These are phyloP conservation scores for Mycosphaerella sp. DNA, from an alignment of 2,329 filamentous ascomycete species.

Conservation along the genomic window DNA sequence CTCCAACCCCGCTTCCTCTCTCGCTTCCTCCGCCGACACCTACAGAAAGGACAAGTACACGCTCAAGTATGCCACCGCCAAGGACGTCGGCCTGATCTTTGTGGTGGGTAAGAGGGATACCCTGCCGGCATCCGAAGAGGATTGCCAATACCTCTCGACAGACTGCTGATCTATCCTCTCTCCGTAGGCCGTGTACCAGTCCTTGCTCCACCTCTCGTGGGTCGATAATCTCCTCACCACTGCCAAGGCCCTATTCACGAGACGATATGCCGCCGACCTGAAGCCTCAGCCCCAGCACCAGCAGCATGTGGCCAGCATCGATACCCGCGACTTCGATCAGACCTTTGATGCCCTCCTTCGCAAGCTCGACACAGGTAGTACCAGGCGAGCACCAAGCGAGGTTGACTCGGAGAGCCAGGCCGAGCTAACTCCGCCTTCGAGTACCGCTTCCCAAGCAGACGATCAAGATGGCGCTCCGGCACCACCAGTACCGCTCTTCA, in stretches of 20 bases:
- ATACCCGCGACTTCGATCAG: slow-evolving; percentile 74
- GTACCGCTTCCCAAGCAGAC: slow-evolving; percentile 43
- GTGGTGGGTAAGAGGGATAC: slow-evolving; percentile 55
- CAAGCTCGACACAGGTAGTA: slow-evolving; percentile 58
- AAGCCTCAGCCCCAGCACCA: slow-evolving; percentile 46
- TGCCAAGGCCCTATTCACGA: slow-evolving; percentile 83
- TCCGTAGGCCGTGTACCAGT: slow-evolving; percentile 85
- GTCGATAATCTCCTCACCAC: slow-evolving; percentile 95
- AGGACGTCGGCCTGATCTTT: slow-evolving; percentile 91
- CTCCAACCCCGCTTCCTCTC: slow-evolving; percentile 37
- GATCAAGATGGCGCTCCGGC: slow-evolving; percentile 49
- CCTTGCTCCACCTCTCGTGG: slow-evolving; percentile 90
- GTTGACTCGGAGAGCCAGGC: slow-evolving; percentile 31
- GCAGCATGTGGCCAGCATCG: slow-evolving; percentile 67
- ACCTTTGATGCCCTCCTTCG: slow-evolving; percentile 92
- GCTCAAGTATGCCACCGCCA: slow-evolving; percentile 84
- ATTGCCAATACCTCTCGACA: not conserved
- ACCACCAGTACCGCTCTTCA: slow-evolving; percentile 42
- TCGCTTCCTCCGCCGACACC: slow-evolving; percentile 50
- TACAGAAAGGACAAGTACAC: slow-evolving; percentile 94
- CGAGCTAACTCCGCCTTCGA: slow-evolving; percentile 49
- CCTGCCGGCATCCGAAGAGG: not conserved
- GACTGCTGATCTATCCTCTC: slow-evolving; percentile 15
- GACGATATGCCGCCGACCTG: slow-evolving; percentile 81
- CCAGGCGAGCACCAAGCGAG: slow-evolving; percentile 23